Evolutionary conservation across 2,329 filamentous ascomycete species (phyloP).

Genomic region (Nothophoma quercina): DNA sequence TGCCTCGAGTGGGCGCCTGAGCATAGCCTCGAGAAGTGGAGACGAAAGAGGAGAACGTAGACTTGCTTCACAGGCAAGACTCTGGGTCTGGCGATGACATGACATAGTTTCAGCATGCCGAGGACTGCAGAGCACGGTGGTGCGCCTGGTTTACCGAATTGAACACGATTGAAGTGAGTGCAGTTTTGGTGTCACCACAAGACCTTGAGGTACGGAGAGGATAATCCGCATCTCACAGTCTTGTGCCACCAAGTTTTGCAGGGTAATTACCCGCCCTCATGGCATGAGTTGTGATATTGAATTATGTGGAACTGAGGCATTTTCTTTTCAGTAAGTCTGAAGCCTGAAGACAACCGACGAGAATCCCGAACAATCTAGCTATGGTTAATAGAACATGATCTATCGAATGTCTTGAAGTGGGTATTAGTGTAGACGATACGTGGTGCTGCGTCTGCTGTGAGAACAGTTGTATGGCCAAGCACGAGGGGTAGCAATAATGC

Average conservation of each 20-base stretch:
- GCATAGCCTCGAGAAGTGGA: slow-evolving; percentile 5
- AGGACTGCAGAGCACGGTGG: not conserved
- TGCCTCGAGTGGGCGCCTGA: slow-evolving; percentile 1
- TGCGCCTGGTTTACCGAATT: not conserved
- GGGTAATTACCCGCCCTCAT: too few species aligned
- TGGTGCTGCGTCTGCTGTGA: slow-evolving; percentile 1
- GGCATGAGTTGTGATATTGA: too few species aligned
- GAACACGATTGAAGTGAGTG: not conserved
- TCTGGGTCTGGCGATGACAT: not conserved
- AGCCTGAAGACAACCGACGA: too few species aligned
- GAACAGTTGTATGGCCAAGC: not conserved
- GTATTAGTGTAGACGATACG: not conserved
- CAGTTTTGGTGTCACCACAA: not conserved
- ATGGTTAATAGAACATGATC: too few species aligned
- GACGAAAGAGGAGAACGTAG: not conserved
- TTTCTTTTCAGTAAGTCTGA: too few species aligned
- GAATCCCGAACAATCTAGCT: not conserved
- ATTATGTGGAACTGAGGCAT: too few species aligned
- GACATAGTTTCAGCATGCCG: slow-evolving; percentile 7
- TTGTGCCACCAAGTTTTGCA: not conserved
- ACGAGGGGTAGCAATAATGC: slow-evolving; percentile 1
- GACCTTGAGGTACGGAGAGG: too few species aligned
- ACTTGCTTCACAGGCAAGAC: slow-evolving; percentile 2
- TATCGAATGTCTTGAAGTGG: not conserved
- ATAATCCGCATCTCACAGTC: too few species aligned